These are phyloP conservation scores for Coemansia sp. DNA, from an alignment of 192 early-diverging fungal genomes.

Conservation along the genomic window DNA sequence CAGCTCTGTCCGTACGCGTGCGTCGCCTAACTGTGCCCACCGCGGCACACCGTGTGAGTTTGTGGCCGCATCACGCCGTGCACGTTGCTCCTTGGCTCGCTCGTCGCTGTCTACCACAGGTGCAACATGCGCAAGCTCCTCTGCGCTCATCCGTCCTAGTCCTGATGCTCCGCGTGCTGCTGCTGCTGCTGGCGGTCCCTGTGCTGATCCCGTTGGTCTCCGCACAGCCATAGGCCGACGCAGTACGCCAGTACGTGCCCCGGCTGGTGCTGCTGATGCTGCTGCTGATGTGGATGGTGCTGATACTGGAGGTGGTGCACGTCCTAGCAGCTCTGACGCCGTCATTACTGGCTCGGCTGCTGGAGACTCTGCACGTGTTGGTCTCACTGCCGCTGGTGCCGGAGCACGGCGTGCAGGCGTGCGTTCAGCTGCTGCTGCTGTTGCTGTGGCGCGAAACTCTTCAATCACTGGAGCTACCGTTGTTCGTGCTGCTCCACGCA, in stretches of 20 bases:
- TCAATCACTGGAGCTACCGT: conserved; percentile 77
- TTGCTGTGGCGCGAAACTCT: conserved; percentile 56
- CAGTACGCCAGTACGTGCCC: conserved; percentile 31
- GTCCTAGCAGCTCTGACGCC: conserved; percentile 45
- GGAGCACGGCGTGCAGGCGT: conserved; percentile 13
- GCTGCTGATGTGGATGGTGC: conserved; percentile 4
- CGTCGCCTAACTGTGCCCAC: conserved; percentile 47
- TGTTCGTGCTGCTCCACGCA: conserved; percentile 70
- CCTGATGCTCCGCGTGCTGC: not conserved
- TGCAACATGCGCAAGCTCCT: conserved; percentile 45
- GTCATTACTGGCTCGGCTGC: conserved; percentile 48
- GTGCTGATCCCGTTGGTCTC: conserved; percentile 27
- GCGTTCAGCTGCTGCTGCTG: not conserved
- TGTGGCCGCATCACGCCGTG: conserved; percentile 65
- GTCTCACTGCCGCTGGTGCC: conserved; percentile 5
- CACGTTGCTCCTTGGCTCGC: conserved; percentile 67
- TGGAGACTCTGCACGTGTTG: conserved; percentile 30
- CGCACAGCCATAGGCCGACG: conserved; percentile 51
- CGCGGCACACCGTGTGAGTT: conserved; percentile 65
- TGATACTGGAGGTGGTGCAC: conserved; percentile 7
- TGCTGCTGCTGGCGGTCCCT: conserved; percentile 16
- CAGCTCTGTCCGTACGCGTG: conserved; percentile 30
- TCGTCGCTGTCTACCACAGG: conserved; percentile 66
- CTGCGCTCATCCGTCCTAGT: conserved; percentile 43
- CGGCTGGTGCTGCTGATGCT: not conserved